Conservation (phyloP, 2,329 filamentous ascomycete species). For the Pseudonectria buxi region DNA sequence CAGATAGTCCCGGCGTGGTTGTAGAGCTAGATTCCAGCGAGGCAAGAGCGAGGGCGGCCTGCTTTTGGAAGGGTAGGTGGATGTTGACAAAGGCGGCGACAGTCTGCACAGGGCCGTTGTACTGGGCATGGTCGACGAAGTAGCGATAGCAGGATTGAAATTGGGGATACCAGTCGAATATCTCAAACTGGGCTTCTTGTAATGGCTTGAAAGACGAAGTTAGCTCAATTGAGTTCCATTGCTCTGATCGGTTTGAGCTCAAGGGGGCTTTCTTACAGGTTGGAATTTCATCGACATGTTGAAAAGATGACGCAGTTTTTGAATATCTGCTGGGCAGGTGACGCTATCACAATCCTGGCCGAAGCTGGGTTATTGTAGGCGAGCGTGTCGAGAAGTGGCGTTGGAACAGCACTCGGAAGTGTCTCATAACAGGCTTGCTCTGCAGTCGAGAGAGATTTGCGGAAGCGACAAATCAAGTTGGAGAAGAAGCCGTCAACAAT, state of each 20-base stretch:
- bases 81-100: slow-evolving; percentile 91
- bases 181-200: slow-evolving; percentile 56
- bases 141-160: slow-evolving; percentile 86
- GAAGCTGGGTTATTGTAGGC: background rate
- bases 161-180: slow-evolving; percentile 88
- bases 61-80: slow-evolving; percentile 75
- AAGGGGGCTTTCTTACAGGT: slow-evolving; percentile 10
- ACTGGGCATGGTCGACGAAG: slow-evolving; percentile 87
- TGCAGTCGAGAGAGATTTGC: too few relatives aligned
- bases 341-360: background rate
- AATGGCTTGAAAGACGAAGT: slow-evolving; percentile 32
- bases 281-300: slow-evolving; percentile 21
- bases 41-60: slow-evolving; percentile 30
- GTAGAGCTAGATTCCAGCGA: slow-evolving; percentile 24
- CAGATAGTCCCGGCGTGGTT: slow-evolving; percentile 9
- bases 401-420: too few relatives aligned
- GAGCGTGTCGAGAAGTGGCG: background rate
- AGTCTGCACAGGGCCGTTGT: slow-evolving; percentile 75
- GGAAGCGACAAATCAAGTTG: too few relatives aligned
- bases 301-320: background rate
- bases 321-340: too few relatives aligned
- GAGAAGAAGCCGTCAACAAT: background rate
- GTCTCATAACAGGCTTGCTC: too few relatives aligned
- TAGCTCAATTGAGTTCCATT: slow-evolving; percentile 19
- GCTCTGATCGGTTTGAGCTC: background rate